These are phyloP conservation scores for Calonectria leucothoes DNA, from an alignment of 2,329 filamentous ascomycete species.

Conservation along the genomic window DNA sequence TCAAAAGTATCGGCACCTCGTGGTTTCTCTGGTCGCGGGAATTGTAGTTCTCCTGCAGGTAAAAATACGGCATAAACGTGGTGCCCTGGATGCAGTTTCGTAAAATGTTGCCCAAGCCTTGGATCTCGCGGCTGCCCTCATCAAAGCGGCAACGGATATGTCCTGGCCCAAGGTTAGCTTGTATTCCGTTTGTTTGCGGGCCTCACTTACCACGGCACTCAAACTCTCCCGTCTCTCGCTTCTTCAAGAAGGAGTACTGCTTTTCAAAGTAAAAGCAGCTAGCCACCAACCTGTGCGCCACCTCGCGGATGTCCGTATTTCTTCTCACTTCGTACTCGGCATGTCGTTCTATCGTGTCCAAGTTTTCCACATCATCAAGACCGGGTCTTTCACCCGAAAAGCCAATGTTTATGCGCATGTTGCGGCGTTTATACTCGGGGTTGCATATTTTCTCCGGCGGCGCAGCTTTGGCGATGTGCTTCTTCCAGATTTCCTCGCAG, in stretches of 20 bases:
- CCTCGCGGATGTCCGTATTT: constrained; percentile 1
- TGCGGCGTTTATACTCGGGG: neutral
- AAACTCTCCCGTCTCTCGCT: neutral
- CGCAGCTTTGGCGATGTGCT: neutral
- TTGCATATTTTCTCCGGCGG: neutral
- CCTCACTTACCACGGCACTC: neutral
- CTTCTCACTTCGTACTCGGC: neutral
- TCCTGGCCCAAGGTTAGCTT: neutral
- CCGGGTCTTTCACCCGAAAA: neutral
- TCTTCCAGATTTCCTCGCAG: constrained; percentile 7
- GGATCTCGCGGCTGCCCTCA: neutral
- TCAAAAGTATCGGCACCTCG: neutral
- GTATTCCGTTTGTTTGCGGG: neutral
- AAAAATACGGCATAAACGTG: neutral
- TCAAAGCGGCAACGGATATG: constrained; percentile 12
- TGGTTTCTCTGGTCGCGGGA: neutral
- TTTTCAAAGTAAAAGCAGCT: constrained; percentile 20
- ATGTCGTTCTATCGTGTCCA: neutral
- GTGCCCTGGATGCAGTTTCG: neutral
- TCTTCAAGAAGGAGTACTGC: neutral
- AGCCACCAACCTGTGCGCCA: constrained; percentile 5
- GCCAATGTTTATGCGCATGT: neutral
- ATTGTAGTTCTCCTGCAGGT: neutral
- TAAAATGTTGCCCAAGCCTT: constrained; percentile 3
- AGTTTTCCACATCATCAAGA: neutral